Evolutionary conservation across 1,139 yeast species (phyloP), one percentile per base, ranked within the genome.

Genomic region (Geotrichum bryndzae): DNA sequence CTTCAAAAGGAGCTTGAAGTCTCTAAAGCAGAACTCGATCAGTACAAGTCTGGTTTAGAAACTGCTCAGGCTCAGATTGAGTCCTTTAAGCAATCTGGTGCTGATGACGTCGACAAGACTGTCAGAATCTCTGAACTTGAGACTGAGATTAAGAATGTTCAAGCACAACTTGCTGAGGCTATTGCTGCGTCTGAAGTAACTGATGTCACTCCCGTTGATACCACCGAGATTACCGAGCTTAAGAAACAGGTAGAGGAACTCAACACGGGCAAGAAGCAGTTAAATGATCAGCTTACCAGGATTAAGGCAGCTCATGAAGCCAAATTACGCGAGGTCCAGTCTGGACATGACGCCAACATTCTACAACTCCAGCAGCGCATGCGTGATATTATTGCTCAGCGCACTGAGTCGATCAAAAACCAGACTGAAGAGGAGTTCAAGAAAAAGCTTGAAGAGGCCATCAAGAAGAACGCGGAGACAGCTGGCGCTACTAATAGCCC

Each of bases 1-100:
- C 54, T 73, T 63, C 63, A 67, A 68, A 63, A 73, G 71, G 66
- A 69, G 69, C 31, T 65, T 68, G 46, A 71, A 69, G 62, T 63
- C 68, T 31, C 73, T 68, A 63, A 58, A 66, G 13, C 73, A 64
- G 59, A 65, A 45, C 58, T 64, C 13, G 68, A 69, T 72, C 68
- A 70, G 55, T 64, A 67, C 6, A 68, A 67, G 51, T 35, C 41
- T 35, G 10, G 4, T 8, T 35, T 35, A 13, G 58, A 68, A 35
- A 35, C 70, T n/a, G 68, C 69, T 51, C 58, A 65, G 41, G 70
- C 70, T 61, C 59, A 67, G 35, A 67, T 67, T 10, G 46, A 41
- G 18, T 41, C 46, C 2, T 61, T 74, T 51, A 67, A 67, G 38
- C 45, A 58, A 7, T 23, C 60, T n/a, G n/a, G 51, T 31, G 64